Evolutionary conservation across 345 rosid genomes (phyloP).

Genomic region (Balakata baccata): DNA sequence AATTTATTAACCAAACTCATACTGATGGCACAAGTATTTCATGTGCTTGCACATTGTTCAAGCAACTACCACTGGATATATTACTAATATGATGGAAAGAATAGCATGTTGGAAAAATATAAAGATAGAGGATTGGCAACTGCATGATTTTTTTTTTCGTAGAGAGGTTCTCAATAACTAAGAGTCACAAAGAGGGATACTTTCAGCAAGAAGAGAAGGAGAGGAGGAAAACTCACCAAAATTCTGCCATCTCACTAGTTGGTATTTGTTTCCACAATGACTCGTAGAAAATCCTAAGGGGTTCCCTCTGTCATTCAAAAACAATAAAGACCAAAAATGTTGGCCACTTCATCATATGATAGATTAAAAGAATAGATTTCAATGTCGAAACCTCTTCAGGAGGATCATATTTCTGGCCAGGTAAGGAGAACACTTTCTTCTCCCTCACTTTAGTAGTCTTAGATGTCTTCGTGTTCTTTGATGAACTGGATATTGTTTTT

Average conservation of each 20-base stretch:
- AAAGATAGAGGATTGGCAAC: no score
- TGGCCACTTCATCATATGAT: not conserved
- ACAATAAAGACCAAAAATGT: slow-evolving; percentile 3
- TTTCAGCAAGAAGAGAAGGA: not conserved
- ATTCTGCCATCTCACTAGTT: slow-evolving; percentile 89
- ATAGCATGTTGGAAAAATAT: no score
- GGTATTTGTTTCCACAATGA: slow-evolving; percentile 82
- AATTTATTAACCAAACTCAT: no score
- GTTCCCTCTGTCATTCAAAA: slow-evolving; percentile 67
- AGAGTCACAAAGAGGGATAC: not conserved
- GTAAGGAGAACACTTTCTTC: slow-evolving; percentile 82
- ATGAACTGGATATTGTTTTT: slow-evolving; percentile 45
- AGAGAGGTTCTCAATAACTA: no score
- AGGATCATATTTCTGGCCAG: slow-evolving; percentile 82
- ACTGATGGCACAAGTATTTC: no score
- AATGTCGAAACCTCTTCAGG: slow-evolving; percentile 70
- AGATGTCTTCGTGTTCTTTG: slow-evolving; percentile 44
- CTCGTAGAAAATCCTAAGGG: slow-evolving; percentile 88
- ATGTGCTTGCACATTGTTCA: no score
- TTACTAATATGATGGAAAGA: no score
- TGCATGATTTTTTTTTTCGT: no score
- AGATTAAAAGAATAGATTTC: slow-evolving; percentile 8
- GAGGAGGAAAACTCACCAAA: slow-evolving; percentile 57
- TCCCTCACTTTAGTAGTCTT: slow-evolving; percentile 55
- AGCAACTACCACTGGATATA: no score